Evolutionary conservation across 2,329 filamentous ascomycete species (phyloP), one percentile per base, ranked within the genome.

Genomic region (Aspergillus neotritici): DNA sequence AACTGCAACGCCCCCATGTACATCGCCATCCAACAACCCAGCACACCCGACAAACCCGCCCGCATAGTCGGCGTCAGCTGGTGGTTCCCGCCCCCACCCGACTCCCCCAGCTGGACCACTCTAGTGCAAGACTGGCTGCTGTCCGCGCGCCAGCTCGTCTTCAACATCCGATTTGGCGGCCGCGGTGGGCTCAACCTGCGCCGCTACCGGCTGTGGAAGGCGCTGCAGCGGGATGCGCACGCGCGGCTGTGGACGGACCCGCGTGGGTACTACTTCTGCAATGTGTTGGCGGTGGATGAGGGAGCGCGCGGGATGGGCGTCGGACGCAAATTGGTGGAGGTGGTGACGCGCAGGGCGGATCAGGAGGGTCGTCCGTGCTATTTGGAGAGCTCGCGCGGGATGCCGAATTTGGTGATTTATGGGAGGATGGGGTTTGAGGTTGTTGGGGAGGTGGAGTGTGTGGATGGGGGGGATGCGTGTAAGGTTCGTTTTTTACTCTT

Each of bases 181-280:
- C 77, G 82, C 1, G 84, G 84, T 10, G 84, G 84, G 0, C 67
- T 88, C 3, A 82, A 78, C 45, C 76, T 82, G 12, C 51, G 74
- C 65, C 77, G 84, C 5, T 87, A 87, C 59, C 82, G 78, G 62
- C 83, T 86, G 52, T 87, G 83, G 83, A 87, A 87, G 57, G 71
- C 71, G 4, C 72, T 76, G 5, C 84, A 88, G 61, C 72, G 75
- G 0, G 68, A 77, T 31, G 80, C 77, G 1, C 83, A 87, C 43
- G 67, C 68, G 0, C 66, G 76, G 17, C 64, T 86, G 3, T 87
- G 83, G 84, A 78, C 69, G 0, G 80, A 85, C 44, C 71, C 75
- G 0, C 69, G 74, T 4, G 84, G 84, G 0, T 87, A 87, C 56
- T 87, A 86, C 56, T 87, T 87, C 52, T 82, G 84, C 51, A 88